phyloP scores from a whole-genome alignment of 2,329 filamentous ascomycete genomes.

The Aspergillus terreus region DNA sequence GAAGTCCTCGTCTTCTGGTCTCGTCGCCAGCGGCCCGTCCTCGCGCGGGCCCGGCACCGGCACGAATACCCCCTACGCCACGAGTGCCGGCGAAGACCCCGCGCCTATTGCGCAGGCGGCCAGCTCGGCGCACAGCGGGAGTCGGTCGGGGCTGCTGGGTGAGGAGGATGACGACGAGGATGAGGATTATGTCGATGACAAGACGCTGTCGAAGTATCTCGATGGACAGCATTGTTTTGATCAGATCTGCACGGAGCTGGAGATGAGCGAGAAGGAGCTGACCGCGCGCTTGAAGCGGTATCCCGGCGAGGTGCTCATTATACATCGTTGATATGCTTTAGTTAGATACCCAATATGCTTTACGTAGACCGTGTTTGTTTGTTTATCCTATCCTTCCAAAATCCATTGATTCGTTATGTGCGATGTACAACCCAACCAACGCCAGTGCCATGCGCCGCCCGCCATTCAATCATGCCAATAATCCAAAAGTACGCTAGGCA shows the following conservation, averaged over 20 bases:
- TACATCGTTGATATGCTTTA: constrained; percentile 38
- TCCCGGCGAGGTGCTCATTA: constrained; percentile 43
- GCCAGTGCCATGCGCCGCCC: not conserved
- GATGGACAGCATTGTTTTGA: constrained; percentile 50
- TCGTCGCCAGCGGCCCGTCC: constrained; percentile 21
- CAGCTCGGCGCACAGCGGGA: constrained; percentile 26
- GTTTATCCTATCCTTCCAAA: no score
- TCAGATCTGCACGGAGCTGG: constrained; percentile 49
- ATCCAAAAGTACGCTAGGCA: constrained; percentile 2
- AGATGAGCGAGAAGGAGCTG: constrained; percentile 46
- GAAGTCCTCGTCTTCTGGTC: constrained; percentile 17
- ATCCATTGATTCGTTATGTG: not conserved
- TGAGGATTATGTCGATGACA: constrained; percentile 33
- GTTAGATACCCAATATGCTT: constrained; percentile 10
- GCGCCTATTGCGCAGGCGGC: constrained; percentile 17
- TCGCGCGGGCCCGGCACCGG: constrained; percentile 29
- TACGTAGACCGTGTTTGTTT: no score
- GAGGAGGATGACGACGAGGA: constrained; percentile 33
- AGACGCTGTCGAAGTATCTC: constrained; percentile 38
- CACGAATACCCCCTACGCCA: constrained; percentile 27
- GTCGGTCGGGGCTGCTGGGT: constrained; percentile 16
- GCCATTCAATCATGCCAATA: not conserved
- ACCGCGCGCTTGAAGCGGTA: constrained; percentile 40
- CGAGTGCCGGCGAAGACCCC: constrained; percentile 18
- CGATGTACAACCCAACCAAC: not conserved